Conservation (phyloP, 129 eudicot genomes). For the Tanacetum coccineum region DNA sequence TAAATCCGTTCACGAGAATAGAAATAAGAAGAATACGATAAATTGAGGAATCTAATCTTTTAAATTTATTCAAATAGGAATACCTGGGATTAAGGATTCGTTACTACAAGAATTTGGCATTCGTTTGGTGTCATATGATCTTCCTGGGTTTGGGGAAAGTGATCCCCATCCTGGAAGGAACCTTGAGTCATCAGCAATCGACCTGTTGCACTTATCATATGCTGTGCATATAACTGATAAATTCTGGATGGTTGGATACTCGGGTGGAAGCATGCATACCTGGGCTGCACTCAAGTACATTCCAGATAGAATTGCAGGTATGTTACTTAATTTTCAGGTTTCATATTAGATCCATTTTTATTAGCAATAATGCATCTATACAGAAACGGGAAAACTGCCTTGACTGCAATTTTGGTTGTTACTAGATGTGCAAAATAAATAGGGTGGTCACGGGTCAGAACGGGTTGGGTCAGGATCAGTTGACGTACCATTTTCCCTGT, state of each 20-base stretch:
- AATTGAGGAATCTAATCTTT: slow-evolving; percentile 6
- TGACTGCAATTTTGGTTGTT: slow-evolving; percentile 1
- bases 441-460: too few species aligned
- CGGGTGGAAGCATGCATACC: slow-evolving; percentile 78
- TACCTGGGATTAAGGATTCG: slow-evolving; percentile 77
- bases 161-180: slow-evolving; percentile 84
- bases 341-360: slow-evolving; percentile 11
- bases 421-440: background rate
- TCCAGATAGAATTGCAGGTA: slow-evolving; percentile 89
- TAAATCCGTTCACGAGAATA: slow-evolving; percentile 1
- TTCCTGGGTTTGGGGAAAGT: slow-evolving; percentile 99
- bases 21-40: slow-evolving; percentile 7
- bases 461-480: too few species aligned
- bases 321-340: background rate
- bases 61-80: slow-evolving; percentile 42
- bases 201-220: slow-evolving; percentile 71
- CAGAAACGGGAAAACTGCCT: slow-evolving; percentile 6
- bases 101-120: slow-evolving; percentile 73
- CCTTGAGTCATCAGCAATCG: slow-evolving; percentile 88
- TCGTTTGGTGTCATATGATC: slow-evolving; percentile 76
- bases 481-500: too few species aligned
- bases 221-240: slow-evolving; percentile 65
- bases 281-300: slow-evolving; percentile 94
- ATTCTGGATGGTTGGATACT: slow-evolving; percentile 81
- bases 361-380: slow-evolving; percentile 11